Base-by-base conservation (phyloP, 768 basidiomycete species). In the Naganishia onofrii region DNA sequence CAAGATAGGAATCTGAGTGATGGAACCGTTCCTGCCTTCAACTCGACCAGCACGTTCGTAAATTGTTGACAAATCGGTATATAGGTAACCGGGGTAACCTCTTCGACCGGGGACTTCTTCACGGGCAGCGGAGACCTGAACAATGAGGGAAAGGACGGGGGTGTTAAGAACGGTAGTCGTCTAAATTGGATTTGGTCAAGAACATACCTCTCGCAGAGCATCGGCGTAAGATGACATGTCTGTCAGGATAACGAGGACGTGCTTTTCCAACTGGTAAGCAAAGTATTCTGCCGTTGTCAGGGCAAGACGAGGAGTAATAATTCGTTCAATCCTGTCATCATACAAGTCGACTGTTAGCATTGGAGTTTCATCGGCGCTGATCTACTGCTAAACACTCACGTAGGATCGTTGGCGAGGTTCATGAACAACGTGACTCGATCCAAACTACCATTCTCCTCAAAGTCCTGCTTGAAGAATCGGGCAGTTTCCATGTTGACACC, bases 401-500 rank as follows among this genome's bases (percentile, higher is more conserved):
- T 99, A 29, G 96, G 96, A 81, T 99, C 96, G 77, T 97, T 98
- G 48, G 96, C 96, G 80, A 98, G 83, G 84, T 99, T 99, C 80
- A 99, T 86, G 89, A 99, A 99, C 66, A 99, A 85, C 8, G 96
- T 98, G 67, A 96, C 93, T 75, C 96, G 90, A 83, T 97, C 93
- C 72, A 98, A 86, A 85, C 89, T 91, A 66, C 96, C 96, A 80
- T 96, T 97, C 77, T 96, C 95, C 82, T 98, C 94, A 80, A 98
- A 98, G 84, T 99, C 96, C 80, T 94, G 91, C 82, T 95, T 94
- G 90, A 99, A 99, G 86, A 96, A 99, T 66, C 95, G 88, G 57
- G 96, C 96, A 7, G 96, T 98, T 82, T 99, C 96, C 93, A 96
- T 96, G 84, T 99, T 99, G 70, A 95, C 96, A 86, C 96, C 96